Base-by-base conservation (phyloP, 1,139 yeast genomes). In the Candida freyschussii region DNA sequence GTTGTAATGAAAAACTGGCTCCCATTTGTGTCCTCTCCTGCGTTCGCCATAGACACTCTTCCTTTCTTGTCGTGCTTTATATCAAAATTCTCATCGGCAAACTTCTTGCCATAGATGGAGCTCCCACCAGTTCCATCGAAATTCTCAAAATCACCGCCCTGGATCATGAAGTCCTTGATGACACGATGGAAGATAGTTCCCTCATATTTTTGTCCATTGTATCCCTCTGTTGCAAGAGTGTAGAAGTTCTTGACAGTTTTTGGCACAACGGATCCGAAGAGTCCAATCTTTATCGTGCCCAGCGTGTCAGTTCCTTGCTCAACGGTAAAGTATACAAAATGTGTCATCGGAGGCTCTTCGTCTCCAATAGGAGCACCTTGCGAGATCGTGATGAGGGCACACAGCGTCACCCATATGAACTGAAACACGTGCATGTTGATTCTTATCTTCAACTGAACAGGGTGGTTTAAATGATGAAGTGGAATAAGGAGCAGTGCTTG, bases 91-190 rank as follows among this genome's bases (percentile, higher is more conserved):
- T 82, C 91, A 57, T 82, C 93, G 24, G 70, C 69, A 49, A 79
- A 75, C 49, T 72, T 70, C 50, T 66, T 68, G 37, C 89, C 91
- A 60, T 75, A 81, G 58, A 79, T 78, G 27, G 86, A 76, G 56
- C 72, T 72, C 41, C 91, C 91, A 47, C 91, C 91, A 36, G 76
- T 81, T n/a, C 97, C 97, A 48, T 82, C 67, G 17, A 78, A 81
- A 41, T 76, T 78, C 32, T 95, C 87, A 63, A 87, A 89, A 55
- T 91, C 71, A 60, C 93, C 93, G 55, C 89, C 89, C 63, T 82
- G 93, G 52, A 81, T 73, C 85, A 82, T 79, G 62, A 82, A 82
- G 40, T 71, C 69, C 36, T 82, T 76, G 43, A 82, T 81, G 31
- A 82, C 80, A 57, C 93, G 67, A 67, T 82, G 91, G 73, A 82